A percentile compares a stretch with the other conserved stretches of the same genome.
Evolutionary conservation across 352 stramenopile genomes (phyloP).

Genomic region (Pythium coloratum): DNA sequence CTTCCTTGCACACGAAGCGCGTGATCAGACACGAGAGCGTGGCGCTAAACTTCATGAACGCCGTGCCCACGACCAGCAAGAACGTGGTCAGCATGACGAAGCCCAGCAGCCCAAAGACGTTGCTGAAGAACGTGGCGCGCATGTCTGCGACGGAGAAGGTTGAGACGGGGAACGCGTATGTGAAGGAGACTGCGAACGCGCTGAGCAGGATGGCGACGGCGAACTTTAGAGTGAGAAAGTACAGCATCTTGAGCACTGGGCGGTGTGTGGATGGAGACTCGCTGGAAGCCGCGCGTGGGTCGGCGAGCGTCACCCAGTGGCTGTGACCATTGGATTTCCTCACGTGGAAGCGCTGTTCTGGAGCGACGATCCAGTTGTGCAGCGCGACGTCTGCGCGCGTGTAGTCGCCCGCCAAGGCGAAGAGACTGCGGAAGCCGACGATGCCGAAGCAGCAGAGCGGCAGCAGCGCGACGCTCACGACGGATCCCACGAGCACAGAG

Average conservation of each 20-base stretch:
- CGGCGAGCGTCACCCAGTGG: background rate
- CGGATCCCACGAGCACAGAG: conserved; percentile 1
- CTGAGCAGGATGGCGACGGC: background rate
- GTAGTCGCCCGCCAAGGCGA: conserved; percentile 4
- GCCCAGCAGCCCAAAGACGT: background rate
- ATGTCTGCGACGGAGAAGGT: conserved; percentile 3
- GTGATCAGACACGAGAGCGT: conserved; percentile 7
- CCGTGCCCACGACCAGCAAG: conserved; percentile 8
- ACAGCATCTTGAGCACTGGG: background rate
- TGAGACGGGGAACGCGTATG: conserved; percentile 10
- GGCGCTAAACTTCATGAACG: conserved; percentile 17
- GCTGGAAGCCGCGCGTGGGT: background rate
- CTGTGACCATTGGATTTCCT: background rate
- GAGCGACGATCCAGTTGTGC: conserved; percentile 19
- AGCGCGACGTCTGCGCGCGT: conserved; percentile 16
- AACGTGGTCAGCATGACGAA: conserved; percentile 6
- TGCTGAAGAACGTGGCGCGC: conserved; percentile 10
- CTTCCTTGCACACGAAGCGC: conserved; percentile 6
- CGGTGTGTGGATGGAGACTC: background rate
- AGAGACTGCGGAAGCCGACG: conserved; percentile 15
- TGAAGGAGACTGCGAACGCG: background rate
- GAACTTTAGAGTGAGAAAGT: conserved; percentile 14
- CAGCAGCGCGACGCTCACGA: conserved; percentile 7
- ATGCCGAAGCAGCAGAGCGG: conserved; percentile 23
- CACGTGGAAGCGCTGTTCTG: background rate